Conservation (phyloP, 148 eudicot species). For the Gaultheria prostrata region DNA sequence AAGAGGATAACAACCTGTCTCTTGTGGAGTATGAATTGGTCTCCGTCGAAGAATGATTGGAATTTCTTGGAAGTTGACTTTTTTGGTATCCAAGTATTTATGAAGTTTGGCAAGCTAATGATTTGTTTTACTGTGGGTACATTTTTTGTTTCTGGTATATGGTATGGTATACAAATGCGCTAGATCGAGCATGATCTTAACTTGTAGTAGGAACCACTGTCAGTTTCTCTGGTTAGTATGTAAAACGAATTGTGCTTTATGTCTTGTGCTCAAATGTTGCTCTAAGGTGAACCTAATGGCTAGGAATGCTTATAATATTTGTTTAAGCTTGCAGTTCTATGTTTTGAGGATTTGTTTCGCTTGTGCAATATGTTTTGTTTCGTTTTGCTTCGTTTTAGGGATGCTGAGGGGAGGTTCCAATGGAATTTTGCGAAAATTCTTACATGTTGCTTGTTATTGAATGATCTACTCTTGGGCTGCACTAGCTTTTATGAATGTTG, state of each 20-base stretch:
- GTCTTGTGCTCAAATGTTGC: not conserved
- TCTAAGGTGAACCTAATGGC: constrained; percentile 2
- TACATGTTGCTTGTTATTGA: not conserved
- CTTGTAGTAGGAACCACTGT: not conserved
- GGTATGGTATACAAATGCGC: constrained; percentile 23
- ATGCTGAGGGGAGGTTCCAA: not conserved
- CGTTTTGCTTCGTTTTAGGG: not conserved
- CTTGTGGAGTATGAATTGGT: constrained; percentile 35
- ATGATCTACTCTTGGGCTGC: not conserved
- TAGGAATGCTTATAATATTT: not conserved
- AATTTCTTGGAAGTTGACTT: not conserved
- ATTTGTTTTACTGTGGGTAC: constrained; percentile 1
- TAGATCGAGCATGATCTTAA: not conserved
- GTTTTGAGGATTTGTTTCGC: not conserved
- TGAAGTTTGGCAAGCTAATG: constrained; percentile 13
- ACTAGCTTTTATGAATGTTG: not conserved
- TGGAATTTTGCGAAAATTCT: not conserved
- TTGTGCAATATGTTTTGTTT: not conserved
- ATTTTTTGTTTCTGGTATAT: constrained; percentile 7
- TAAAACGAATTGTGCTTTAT: constrained; percentile 18
- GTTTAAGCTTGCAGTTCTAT: not conserved
- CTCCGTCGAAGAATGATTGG: constrained; percentile 29
- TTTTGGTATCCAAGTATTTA: constrained; percentile 9
- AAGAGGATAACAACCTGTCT: constrained; percentile 39
- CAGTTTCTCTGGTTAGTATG: constrained; percentile 12